Base-by-base conservation (phyloP, 2,329 filamentous ascomycete genomes). In the Colletotrichum endophyticum region DNA sequence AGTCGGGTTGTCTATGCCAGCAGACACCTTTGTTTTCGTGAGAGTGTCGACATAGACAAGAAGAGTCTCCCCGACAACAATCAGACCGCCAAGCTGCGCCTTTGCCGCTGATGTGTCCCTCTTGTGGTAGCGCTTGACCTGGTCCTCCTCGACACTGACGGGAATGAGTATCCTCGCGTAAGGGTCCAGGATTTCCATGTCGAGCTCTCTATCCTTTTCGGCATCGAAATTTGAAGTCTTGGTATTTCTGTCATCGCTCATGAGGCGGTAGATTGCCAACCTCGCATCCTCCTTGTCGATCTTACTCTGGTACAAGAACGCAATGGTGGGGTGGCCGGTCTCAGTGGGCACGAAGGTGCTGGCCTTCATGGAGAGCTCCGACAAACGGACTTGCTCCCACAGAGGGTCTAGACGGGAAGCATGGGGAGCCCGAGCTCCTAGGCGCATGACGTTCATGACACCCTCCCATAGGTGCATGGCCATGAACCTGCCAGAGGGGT, bases 21-120 rank as follows among this genome's bases (percentile, higher is more conserved):
- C 89, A 22, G 93, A 91, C 15, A 95, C 90, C 15, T 89, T 90
- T 39, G 92, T 90, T 78, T 94, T 93, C 25, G 89, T 95, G 39
- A 94, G 89, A 76, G 95, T 95, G 81, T 98, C 95, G 75, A 97
- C 93, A 83, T 99, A 99, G 11, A 94, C 92, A 75, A 99, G 91
- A 3, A 93, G 92, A 0, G 95, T 98, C 85, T 96, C 95, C 25
- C 95, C 94, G 9, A 96, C 89, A 3, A 96, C 91, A 57, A 97
- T 88, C 6, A 96, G 84, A 8, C 95, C 95, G 16, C 94, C 94
- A 62, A 92, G 80, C 75, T 92, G 90, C n/a, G 91, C 89, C 72
- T 88, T 89, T 6, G 88, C 86, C 13, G 87, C 84, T 30, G 88
- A 86, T 30, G 86, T 87, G 75, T 92, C 90, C 76, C 91, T 89